Evolutionary conservation across 345 rosid genomes (phyloP), one percentile per base, ranked within the genome.

Genomic region (Sapria himalayana): DNA sequence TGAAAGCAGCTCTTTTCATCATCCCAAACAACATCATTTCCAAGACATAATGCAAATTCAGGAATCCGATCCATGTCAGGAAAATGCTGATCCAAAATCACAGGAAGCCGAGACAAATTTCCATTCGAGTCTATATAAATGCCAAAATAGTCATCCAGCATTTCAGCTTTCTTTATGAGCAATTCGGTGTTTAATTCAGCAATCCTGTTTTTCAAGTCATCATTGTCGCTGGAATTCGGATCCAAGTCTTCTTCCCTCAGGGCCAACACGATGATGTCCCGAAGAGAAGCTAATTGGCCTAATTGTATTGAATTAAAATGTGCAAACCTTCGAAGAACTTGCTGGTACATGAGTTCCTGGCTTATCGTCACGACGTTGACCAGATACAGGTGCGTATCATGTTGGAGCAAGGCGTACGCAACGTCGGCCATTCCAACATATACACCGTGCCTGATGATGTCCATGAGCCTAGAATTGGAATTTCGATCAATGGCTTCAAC

Each of bases 281-380:
- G 41, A 45, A 82, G 19, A 18, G 94, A 77, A 29, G 94, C 80
- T 22, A 91, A 75, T 33, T 82, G 73, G 22, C 94, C 82, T 19
- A 89, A 67, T 56, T 79, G 89, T 48, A 82, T 72, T 22, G 80
- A 89, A 67, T 70, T 82, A 56, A 76, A 82, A 66, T 76, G 91
- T 20, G 81, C 75, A 69, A 89, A 89, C 15, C 94, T 85, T 15
- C 69, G 66, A 35, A 89, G 59, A 29, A 60, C 85, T 72, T 74
- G 98, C 68, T 82, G 98, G 64, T 89, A 89, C 93, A 89, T 79
- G 46, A 89, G 74, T 67, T 89, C 98, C 63, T 89, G 78, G 71
- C 98, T 78, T 56, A 89, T 56, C 58, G 72, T 76, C 57, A 78
- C 74, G 29, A 82, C 91, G 63, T 85, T 71, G 56, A 81, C 91